Percentiles rank a stretch among this genome's conserved stretches.
Conservation (phyloP, 768 basidiomycete genomes). For the Boletus pseudo-olivaceus region DNA sequence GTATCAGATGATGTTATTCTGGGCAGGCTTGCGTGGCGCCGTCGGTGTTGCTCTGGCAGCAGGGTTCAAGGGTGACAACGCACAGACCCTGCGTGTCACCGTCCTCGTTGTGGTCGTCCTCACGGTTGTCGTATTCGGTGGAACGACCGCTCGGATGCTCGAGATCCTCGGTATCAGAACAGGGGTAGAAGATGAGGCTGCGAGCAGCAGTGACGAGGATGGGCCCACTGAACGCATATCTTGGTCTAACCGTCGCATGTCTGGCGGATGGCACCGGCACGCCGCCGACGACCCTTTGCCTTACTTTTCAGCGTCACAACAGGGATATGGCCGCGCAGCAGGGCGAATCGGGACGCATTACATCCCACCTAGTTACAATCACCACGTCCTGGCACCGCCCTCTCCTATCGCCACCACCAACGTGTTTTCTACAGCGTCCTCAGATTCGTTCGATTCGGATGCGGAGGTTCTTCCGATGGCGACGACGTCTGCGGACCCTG, state of each 20-base stretch:
- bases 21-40: slow-evolving; percentile 95
- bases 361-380: slow-evolving; percentile 52
- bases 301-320: slow-evolving; percentile 29
- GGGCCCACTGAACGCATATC: slow-evolving; percentile 26
- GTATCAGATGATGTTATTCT: slow-evolving; percentile 99
- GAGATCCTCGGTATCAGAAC: slow-evolving; percentile 95
- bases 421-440: slow-evolving; percentile 68
- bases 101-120: slow-evolving; percentile 95
- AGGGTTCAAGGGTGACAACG: slow-evolving; percentile 92
- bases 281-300: slow-evolving; percentile 41
- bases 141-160: slow-evolving; percentile 95
- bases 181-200: slow-evolving; percentile 92
- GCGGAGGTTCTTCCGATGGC: slow-evolving; percentile 78
- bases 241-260: slow-evolving; percentile 35
- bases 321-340: slow-evolving; percentile 31
- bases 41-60: slow-evolving; percentile 97
- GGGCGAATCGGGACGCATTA: slow-evolving; percentile 60
- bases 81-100: slow-evolving; percentile 86
- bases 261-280: slow-evolving; percentile 43
- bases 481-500: slow-evolving; percentile 38
- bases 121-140: slow-evolving; percentile 92
- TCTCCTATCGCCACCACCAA: slow-evolving; percentile 23
- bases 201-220: slow-evolving; percentile 52
- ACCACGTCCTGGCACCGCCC: slow-evolving; percentile 40
- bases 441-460: slow-evolving; percentile 77